Base-by-base conservation (phyloP, 345 rosid species). In the Eucalyptus pauciflora region DNA sequence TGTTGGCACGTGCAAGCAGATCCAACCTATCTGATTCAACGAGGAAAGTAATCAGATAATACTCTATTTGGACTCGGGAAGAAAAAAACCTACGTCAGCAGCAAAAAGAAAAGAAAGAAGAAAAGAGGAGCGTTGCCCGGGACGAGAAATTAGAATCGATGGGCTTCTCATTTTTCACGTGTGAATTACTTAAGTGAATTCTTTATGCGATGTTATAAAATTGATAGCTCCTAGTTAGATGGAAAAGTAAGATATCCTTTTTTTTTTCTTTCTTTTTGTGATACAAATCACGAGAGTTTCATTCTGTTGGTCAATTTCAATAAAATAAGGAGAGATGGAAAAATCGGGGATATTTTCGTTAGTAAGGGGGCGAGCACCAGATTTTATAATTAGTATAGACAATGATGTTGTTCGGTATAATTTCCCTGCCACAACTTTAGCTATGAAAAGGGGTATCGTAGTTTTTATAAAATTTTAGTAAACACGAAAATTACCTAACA, bases 251-350 rank as follows among this genome's bases (percentile, higher is more conserved):
- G 71, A 62, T 29, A 13, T 3, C 4, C 3, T 27, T 25, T 13
- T 25, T 58, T 10, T 27, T 25, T 24, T 12, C 11, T 5, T 11
- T 25, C 2, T 27, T 27, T 62, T 27, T 7, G 24, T 52, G 4
- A 7, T 18, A 24, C 58, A 18, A 52, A 18, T 10, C n/a, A 27
- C 16, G 1, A 31, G 43, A 67, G 24, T 16, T 5, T 15, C 3
- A 3, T 16, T 31, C 5, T 2, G 0, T 31, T 31, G 8, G 6
- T 31, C 1, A 2, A 31, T 31, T 13, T 15, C 43, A 67, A 67
- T 31, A 67, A 67, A 31, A 16, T 67, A 16, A 16, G 12, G 20
- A 31, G 20, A 67, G 22, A 31, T 31, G 1, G 6, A 8, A 67
- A 67, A 67, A 67, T 67, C 4, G 0, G 4, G 17, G 13, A 8